Evolutionary conservation across 345 rosid genomes (phyloP).

Genomic region (Populus nigra): DNA sequence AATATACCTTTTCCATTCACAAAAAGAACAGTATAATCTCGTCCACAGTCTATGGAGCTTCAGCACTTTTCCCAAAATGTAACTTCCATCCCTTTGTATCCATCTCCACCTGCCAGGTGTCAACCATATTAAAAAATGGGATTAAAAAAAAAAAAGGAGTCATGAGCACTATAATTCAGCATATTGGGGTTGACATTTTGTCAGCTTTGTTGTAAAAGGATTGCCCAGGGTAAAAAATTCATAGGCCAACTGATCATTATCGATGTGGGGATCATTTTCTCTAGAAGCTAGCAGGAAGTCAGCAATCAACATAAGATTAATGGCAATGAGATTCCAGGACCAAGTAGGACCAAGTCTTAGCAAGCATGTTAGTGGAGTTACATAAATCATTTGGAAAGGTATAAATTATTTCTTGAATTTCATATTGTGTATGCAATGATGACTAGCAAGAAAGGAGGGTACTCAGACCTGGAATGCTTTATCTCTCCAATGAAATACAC

Average conservation of each 20-base stretch:
- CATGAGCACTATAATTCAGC: background rate
- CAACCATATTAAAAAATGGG: background rate
- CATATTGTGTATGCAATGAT: background rate
- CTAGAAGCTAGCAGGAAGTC: background rate
- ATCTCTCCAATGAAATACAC: constrained; percentile 63
- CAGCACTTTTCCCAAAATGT: background rate
- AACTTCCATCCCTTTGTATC: background rate
- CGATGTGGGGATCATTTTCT: background rate
- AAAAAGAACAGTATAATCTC: background rate
- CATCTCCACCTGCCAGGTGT: background rate
- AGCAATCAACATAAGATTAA: background rate
- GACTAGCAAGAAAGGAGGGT: background rate
- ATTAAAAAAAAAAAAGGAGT: background rate
- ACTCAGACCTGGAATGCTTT: constrained; percentile 50
- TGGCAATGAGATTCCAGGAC: background rate
- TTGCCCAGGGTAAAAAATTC: background rate
- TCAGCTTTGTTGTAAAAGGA: background rate
- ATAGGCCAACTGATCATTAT: background rate
- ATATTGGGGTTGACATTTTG: background rate
- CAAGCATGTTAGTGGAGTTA: background rate
- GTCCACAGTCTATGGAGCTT: background rate
- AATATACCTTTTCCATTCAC: background rate
- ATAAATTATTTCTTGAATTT: background rate
- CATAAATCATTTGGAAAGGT: background rate
- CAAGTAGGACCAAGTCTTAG: background rate